Base-by-base conservation (phyloP, 2,329 filamentous ascomycete genomes). In the Apiospora kogelbergensis region DNA sequence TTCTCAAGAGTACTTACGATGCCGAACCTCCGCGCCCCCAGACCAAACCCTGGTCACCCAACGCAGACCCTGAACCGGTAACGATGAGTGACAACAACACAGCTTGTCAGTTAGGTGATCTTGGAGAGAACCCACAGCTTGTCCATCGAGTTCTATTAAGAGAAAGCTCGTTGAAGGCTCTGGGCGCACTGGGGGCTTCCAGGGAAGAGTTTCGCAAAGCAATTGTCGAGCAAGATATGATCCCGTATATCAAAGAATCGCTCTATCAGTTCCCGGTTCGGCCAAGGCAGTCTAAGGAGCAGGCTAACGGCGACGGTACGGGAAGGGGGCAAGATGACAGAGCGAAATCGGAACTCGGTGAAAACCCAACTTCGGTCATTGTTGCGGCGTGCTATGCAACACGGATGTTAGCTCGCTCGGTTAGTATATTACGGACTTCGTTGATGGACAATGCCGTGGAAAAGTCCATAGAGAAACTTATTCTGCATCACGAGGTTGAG, bases 371-470 rank as follows among this genome's bases (percentile, higher is more conserved):
- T 9, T 83, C 88, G 3, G 95, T 97, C 26, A 85, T 98, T 26
- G 86, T 97, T 68, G 94, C 95, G 24, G 95, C 94, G 1, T 98
- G 95, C 77, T 91, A 93, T 76, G 90, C 93, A 33, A 88, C 94
- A 37, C 88, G 93, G 71, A 93, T 94, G 78, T 84, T 98, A 64
- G 93, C 94, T 2, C 89, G 96, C 53, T 97, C 94, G 1, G 91
- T 97, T 26, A 93, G 89, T 77, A 90, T 95, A 57, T 82, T 98
- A 22, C 86, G 96, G 65, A 98, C 96, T 3, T 92, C 91, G 66
- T 83, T 99, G 63, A 93, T 97, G 69, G 96, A 99, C 79, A 90
- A 93, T 70, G 92, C 90, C 6, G 91, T 97, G 66, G 91, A 92
- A 1, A 86, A 89, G 73, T 95, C 95, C 3, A 83, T 97, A 9